These are phyloP conservation scores for Phytophthora capsici DNA, from an alignment of 352 stramenopile species.

Conservation along the genomic window DNA sequence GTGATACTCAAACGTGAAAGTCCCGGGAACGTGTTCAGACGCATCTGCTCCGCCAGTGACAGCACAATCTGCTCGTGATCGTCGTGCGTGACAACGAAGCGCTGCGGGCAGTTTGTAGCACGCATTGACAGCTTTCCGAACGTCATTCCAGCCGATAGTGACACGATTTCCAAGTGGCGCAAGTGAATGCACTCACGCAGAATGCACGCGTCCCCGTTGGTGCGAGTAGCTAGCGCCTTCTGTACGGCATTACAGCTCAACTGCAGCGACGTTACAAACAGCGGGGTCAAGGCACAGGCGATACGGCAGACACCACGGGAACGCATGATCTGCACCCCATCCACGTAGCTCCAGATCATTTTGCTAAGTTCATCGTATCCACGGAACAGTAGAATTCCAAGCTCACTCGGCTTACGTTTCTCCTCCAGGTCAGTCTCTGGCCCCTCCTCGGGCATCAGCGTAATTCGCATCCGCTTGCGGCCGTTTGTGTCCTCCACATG, in stretches of 20 bases:
- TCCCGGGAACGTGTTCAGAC: constrained; percentile 54
- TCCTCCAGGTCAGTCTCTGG: constrained; percentile 22
- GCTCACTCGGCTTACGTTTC: constrained; percentile 31
- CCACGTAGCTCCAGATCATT: constrained; percentile 82
- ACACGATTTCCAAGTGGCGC: constrained; percentile 76
- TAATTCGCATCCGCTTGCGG: constrained; percentile 35
- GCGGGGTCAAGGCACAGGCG: constrained; percentile 48
- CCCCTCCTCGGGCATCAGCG: constrained; percentile 25
- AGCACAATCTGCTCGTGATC: constrained; percentile 89
- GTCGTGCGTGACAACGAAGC: constrained; percentile 88
- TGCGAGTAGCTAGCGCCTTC: constrained; percentile 55
- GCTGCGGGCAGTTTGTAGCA: constrained; percentile 83
- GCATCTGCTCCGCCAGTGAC: constrained; percentile 73
- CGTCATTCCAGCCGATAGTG: constrained; percentile 79
- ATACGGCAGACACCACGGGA: constrained; percentile 60
- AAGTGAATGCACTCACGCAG: constrained; percentile 73
- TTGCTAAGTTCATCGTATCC: constrained; percentile 73
- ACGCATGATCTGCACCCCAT: constrained; percentile 81
- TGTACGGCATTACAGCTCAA: constrained; percentile 83
- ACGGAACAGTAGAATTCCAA: constrained; percentile 66
- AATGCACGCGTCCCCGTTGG: constrained; percentile 38
- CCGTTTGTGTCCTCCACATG: background rate
- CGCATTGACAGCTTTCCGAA: constrained; percentile 89
- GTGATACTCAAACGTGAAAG: constrained; percentile 73
- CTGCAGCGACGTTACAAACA: constrained; percentile 77